These are phyloP conservation scores for Elongisporangium anandrum DNA, from an alignment of 352 stramenopile genomes.

Conservation along the genomic window DNA sequence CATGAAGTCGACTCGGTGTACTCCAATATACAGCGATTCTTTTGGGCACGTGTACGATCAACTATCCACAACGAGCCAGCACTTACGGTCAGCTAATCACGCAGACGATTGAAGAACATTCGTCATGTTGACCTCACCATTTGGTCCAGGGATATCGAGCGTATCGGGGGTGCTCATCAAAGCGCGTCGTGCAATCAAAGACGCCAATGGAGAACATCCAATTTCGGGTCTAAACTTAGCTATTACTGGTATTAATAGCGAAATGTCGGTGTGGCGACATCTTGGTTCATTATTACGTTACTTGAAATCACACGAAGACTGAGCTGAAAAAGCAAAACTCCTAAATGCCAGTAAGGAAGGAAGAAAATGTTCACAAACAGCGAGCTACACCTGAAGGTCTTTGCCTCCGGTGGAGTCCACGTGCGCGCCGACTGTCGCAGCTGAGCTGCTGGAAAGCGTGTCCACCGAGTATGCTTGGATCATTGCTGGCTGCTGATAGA, in stretches of 20 bases:
- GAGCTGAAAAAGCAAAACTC: background rate
- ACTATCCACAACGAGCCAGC: background rate
- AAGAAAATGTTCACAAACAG: too few relatives aligned
- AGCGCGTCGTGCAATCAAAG: background rate
- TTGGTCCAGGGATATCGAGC: background rate
- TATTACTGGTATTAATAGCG: too few relatives aligned
- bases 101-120: background rate
- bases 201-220: too few relatives aligned
- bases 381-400: background rate
- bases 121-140: background rate
- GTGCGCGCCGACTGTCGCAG: background rate
- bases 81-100: background rate
- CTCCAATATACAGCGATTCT: background rate
- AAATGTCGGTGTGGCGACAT: too few relatives aligned
- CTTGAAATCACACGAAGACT: background rate
- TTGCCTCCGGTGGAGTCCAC: background rate
- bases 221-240: too few relatives aligned
- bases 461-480: constrained; percentile 33
- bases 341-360: too few relatives aligned
- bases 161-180: background rate
- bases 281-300: background rate
- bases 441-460: background rate
- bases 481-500: constrained; percentile 73
- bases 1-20: background rate
- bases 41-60: background rate